These are phyloP conservation scores for Byssothecium circinans DNA, from an alignment of 2,329 filamentous ascomycete genomes.

Conservation along the genomic window DNA sequence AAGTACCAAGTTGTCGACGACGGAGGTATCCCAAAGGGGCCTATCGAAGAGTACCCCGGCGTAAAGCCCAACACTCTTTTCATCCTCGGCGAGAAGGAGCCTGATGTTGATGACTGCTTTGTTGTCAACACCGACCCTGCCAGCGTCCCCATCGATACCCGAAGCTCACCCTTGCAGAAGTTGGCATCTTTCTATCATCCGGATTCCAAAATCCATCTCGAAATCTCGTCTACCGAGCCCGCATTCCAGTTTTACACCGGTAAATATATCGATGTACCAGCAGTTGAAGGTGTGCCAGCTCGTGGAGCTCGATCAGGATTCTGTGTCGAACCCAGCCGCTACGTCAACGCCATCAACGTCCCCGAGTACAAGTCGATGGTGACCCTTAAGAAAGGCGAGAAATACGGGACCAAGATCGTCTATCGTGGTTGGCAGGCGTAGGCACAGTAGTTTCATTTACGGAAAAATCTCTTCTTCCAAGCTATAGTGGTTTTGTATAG, in stretches of 20 bases:
- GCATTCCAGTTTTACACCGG: slow-evolving; percentile 98
- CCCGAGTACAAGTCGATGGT: slow-evolving; percentile 78
- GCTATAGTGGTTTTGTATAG: not conserved
- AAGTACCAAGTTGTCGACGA: slow-evolving; percentile 74
- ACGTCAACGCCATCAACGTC: slow-evolving; percentile 84
- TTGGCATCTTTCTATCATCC: slow-evolving; percentile 76
- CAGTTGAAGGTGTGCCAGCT: slow-evolving; percentile 59
- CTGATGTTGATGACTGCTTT: slow-evolving; percentile 90
- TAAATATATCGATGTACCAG: slow-evolving; percentile 77
- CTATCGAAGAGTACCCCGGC: slow-evolving; percentile 65
- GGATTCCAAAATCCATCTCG: slow-evolving; percentile 73
- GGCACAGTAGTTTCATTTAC: not conserved
- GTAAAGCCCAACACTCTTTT: slow-evolving; percentile 70
- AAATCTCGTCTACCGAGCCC: slow-evolving; percentile 88
- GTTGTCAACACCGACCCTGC: slow-evolving; percentile 67
- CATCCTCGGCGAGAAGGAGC: slow-evolving; percentile 68
- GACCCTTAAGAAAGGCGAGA: slow-evolving; percentile 79
- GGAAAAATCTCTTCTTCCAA: not conserved
- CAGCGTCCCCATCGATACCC: slow-evolving; percentile 55
- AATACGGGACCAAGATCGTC: slow-evolving; percentile 77
- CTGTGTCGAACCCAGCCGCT: slow-evolving; percentile 89
- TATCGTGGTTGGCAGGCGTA: slow-evolving; percentile 79
- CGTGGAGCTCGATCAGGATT: slow-evolving; percentile 74
- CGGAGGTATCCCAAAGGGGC: slow-evolving; percentile 72
- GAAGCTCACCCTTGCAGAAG: slow-evolving; percentile 61